Evolutionary conservation across 2,329 filamentous ascomycete species (phyloP), one percentile per base, ranked within the genome.

Genomic region (Stagonosporopsis vannaccii): DNA sequence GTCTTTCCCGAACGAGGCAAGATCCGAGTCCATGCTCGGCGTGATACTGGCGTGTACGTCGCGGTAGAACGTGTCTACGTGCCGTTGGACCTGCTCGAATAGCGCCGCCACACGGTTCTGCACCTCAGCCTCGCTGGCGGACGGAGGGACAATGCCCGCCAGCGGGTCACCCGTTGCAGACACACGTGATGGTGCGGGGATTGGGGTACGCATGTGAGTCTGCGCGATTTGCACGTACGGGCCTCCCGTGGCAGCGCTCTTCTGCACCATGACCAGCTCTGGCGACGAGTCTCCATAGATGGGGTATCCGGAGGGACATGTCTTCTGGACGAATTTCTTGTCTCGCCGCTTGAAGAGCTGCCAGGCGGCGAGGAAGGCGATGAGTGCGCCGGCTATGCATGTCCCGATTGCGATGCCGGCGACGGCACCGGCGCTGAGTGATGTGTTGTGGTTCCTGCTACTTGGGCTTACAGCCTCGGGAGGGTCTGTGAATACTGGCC

Each of bases 1-100:
- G 4, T 51, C 62, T 13, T 59, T 52, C 2, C 72, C 67, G 22
- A 74, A 75, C 13, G 56, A 49, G 1, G 61, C 54, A n/a, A 74
- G 58, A n/a, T 65, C 71, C 6, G 45, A 47, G 32, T 71, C 65
- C 69, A 75, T 72, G 33, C 64, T 73, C 2, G 71, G 66, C 15
- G 71, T 74, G 11, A 74, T 70, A 32, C 62, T 68, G 15, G 71
- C 71, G 44, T 74, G 68, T 4, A 72, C 68, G 40, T 75, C 70
- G 42, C 73, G 69, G 49, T 75, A 75, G 47, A 68, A 74, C 6
- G 48, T 66, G 15, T 73, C 68, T 35, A 75, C 56, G 47, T 73
- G 72, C 7, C 52, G 49, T 17, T 72, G 68, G 15, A 74, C 60
- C 37, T 66, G 58, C 20, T 46, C 60, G 46, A 75, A 74, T 22